These are phyloP conservation scores for Ustilago tritici DNA, from an alignment of 1,284 basidiomycete genomes.

Conservation along the genomic window DNA sequence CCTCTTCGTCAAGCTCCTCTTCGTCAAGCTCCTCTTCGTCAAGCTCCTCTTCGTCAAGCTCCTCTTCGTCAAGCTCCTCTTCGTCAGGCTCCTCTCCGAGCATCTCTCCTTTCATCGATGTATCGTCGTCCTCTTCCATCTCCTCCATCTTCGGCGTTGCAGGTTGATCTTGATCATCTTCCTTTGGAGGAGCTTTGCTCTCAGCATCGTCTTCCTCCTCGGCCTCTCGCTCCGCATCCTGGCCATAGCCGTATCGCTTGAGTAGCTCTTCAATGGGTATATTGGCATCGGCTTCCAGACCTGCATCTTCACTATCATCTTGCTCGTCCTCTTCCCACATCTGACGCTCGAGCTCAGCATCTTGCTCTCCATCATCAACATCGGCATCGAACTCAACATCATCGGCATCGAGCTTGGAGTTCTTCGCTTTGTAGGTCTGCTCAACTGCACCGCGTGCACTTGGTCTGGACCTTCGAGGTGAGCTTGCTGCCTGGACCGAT, in stretches of 20 bases:
- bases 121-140: constrained; percentile 1
- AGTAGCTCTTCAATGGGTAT: constrained; percentile 74
- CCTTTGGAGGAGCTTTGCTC: constrained; percentile 19
- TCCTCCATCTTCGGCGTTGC: not conserved
- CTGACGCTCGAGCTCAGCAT: constrained; percentile 66
- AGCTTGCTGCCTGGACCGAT: not conserved
- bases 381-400: constrained; percentile 37
- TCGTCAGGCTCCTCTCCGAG: constrained; percentile 7
- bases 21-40: constrained; percentile 24
- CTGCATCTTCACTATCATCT: constrained; percentile 73
- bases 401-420: constrained; percentile 29
- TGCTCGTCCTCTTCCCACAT: constrained; percentile 68
- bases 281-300: constrained; percentile 73
- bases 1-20: too few relatives aligned
- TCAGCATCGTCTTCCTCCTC: constrained; percentile 32
- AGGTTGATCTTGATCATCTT: constrained; percentile 7
- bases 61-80: constrained; percentile 33
- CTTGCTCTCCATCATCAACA: constrained; percentile 52
- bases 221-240: constrained; percentile 18
- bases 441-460: constrained; percentile 6
- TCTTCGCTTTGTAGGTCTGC: constrained; percentile 11
- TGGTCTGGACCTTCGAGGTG: constrained; percentile 19
- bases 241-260: constrained; percentile 71
- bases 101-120: constrained; percentile 10
- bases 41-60: constrained; percentile 33